Evolutionary conservation across 441 rosid genomes (phyloP).

Genomic region (Gossypium trilobum): DNA sequence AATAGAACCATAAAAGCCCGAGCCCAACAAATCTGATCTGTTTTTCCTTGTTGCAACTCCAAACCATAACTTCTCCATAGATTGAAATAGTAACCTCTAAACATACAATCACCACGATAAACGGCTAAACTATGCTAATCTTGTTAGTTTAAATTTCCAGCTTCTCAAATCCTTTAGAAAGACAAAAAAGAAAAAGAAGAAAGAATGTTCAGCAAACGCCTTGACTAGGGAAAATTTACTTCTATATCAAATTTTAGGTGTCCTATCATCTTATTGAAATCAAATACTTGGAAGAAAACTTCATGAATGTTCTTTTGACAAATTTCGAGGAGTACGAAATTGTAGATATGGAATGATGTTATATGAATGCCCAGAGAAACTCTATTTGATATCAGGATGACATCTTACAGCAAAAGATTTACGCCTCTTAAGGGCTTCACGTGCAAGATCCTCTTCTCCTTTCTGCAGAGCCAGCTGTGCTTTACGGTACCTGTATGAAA

Average conservation of each 20-base stretch:
- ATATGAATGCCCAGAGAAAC: not conserved
- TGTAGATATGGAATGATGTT: not conserved
- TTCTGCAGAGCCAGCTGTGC: constrained; percentile 93
- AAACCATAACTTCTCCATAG: not conserved
- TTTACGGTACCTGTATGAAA: constrained; percentile 67
- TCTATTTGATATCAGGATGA: not conserved
- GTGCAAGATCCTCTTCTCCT: constrained; percentile 98
- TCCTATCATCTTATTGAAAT: not conserved
- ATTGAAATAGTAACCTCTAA: not conserved
- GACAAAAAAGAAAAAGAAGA: not conserved
- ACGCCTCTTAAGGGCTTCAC: constrained; percentile 92
- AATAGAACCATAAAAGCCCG: not conserved
- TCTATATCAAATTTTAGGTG: not conserved
- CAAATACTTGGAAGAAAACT: not conserved
- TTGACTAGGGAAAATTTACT: not conserved
- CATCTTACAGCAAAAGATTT: constrained; percentile 76
- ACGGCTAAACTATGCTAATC: not conserved
- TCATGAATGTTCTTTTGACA: not conserved
- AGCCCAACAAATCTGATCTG: not conserved
- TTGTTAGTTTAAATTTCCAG: not conserved
- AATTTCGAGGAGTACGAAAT: no score
- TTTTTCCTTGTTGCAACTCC: not conserved
- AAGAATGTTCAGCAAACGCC: not conserved
- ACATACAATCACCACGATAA: not conserved
- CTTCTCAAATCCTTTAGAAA: not conserved